A percentile compares a stretch with the other conserved stretches of the same genome.
Conservation (phyloP, 148 eudicot species). For the Rheum nobile region DNA sequence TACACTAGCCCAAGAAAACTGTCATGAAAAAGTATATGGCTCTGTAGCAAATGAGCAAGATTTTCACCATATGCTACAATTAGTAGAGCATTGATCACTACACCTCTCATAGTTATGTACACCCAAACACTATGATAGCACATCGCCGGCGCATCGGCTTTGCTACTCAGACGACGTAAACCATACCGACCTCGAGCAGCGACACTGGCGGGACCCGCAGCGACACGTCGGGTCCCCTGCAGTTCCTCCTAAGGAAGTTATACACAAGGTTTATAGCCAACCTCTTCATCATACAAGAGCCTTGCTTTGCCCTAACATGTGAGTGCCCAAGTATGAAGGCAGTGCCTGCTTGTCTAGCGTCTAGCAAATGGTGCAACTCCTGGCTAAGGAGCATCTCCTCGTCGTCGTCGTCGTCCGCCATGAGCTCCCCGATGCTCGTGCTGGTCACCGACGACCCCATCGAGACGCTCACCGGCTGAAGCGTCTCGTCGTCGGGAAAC, state of each 20-base stretch:
- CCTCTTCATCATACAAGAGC: slow-evolving; percentile 37
- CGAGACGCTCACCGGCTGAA: not conserved
- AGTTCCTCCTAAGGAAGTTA: slow-evolving; percentile 48
- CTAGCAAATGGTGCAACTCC: slow-evolving; percentile 32
- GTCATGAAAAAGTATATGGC: not conserved
- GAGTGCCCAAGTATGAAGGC: slow-evolving; percentile 54
- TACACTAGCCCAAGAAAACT: too few relatives aligned
- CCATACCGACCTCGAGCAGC: slow-evolving; percentile 64
- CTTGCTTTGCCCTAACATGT: slow-evolving; percentile 41
- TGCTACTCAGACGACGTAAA: slow-evolving; percentile 35
- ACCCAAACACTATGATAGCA: not conserved
- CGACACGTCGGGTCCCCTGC: slow-evolving; percentile 47
- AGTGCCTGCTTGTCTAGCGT: slow-evolving; percentile 44
- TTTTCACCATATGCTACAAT: not conserved
- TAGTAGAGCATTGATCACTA: not conserved
- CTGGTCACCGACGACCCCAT: not conserved
- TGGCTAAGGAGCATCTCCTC: not conserved
- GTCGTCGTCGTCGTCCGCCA: not conserved
- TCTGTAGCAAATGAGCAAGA: not conserved
- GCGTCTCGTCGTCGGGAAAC: not conserved
- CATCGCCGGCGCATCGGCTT: not conserved
- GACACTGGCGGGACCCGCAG: slow-evolving; percentile 50
- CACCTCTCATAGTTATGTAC: slow-evolving; percentile 1
- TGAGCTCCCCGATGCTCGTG: not conserved
- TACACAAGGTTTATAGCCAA: slow-evolving; percentile 45